Conservation (phyloP, 2,329 filamentous ascomycete species). For the Furcasterigmium sp. region DNA sequence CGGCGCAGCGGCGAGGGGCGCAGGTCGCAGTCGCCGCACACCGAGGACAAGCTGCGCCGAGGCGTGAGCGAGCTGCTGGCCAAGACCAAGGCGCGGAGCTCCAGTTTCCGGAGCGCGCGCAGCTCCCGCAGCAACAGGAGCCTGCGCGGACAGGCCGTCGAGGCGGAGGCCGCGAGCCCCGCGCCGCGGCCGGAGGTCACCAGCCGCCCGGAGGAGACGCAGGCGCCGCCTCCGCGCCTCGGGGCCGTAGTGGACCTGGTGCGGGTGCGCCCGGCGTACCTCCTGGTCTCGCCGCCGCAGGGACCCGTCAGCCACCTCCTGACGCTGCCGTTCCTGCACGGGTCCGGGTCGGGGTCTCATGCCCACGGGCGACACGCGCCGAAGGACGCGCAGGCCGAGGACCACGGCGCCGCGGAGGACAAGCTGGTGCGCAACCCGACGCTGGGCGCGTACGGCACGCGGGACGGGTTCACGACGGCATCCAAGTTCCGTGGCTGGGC, state of each 20-base stretch:
- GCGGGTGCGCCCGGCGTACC: constrained; percentile 42
- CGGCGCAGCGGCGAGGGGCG: constrained; percentile 31
- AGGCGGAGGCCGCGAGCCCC: background rate
- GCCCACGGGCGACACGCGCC: constrained; percentile 9
- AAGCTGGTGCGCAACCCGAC: constrained; percentile 56
- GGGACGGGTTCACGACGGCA: constrained; percentile 66
- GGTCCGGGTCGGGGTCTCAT: constrained; percentile 13
- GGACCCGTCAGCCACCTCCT: constrained; percentile 55
- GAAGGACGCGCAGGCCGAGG: constrained; percentile 12
- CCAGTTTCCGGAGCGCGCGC: background rate
- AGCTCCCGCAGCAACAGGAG: constrained; percentile 1
- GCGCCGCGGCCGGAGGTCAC: no score
- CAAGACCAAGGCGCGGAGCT: constrained; percentile 27
- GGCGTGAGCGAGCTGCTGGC: constrained; percentile 43
- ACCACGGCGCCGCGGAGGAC: constrained; percentile 31
- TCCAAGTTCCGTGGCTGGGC: constrained; percentile 65
- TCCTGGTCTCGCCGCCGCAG: constrained; percentile 65
- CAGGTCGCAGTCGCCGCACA: constrained; percentile 32
- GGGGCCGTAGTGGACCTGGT: constrained; percentile 26
- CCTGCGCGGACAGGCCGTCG: constrained; percentile 1
- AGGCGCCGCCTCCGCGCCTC: constrained; percentile 20
- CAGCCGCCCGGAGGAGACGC: constrained; percentile 5
- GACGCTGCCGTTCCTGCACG: constrained; percentile 51
- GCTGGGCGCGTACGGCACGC: constrained; percentile 68
- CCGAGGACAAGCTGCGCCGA: constrained; percentile 41